Percentiles rank a stretch among this genome's conserved stretches.
These are phyloP conservation scores for Colletotrichum eremochloae DNA, from an alignment of 2,329 filamentous ascomycete genomes.

Conservation along the genomic window DNA sequence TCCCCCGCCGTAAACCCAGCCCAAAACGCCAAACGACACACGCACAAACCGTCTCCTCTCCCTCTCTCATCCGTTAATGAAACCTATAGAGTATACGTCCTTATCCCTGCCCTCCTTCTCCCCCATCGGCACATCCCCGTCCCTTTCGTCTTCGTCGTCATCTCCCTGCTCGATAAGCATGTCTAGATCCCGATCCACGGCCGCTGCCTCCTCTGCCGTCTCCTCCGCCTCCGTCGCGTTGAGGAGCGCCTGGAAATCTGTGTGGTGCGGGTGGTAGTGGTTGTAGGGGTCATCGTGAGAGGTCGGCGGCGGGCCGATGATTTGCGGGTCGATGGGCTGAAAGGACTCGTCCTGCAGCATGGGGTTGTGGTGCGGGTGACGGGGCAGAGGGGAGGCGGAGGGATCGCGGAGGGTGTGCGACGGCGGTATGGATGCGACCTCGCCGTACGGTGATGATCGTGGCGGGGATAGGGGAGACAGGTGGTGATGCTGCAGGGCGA, in stretches of 20 bases:
- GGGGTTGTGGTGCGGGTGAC: constrained; percentile 51
- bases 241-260: constrained; percentile 68
- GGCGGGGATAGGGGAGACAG: constrained; percentile 47
- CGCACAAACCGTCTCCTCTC: background rate
- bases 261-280: constrained; percentile 53
- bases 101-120: constrained; percentile 38
- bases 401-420: constrained; percentile 54
- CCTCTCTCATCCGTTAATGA: background rate
- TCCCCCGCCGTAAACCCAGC: background rate
- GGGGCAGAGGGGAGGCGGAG: constrained; percentile 45
- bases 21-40: constrained; percentile 1
- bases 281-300: constrained; percentile 54
- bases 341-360: constrained; percentile 54
- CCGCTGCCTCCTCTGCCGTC: constrained; percentile 53
- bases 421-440: constrained; percentile 60
- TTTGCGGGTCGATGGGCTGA: constrained; percentile 72
- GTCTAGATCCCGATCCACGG: constrained; percentile 64
- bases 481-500: constrained; percentile 43
- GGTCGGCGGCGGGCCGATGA: constrained; percentile 60
- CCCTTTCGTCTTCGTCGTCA: constrained; percentile 57
- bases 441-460: constrained; percentile 57
- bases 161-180: constrained; percentile 64
- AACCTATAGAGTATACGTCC: constrained; percentile 31
- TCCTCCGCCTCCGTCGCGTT: constrained; percentile 58
- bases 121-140: constrained; percentile 49